Percentiles rank a stretch among this genome's conserved stretches.
These are phyloP conservation scores for Infundibulicybe gibba DNA, from an alignment of 768 basidiomycete genomes.

Conservation along the genomic window DNA sequence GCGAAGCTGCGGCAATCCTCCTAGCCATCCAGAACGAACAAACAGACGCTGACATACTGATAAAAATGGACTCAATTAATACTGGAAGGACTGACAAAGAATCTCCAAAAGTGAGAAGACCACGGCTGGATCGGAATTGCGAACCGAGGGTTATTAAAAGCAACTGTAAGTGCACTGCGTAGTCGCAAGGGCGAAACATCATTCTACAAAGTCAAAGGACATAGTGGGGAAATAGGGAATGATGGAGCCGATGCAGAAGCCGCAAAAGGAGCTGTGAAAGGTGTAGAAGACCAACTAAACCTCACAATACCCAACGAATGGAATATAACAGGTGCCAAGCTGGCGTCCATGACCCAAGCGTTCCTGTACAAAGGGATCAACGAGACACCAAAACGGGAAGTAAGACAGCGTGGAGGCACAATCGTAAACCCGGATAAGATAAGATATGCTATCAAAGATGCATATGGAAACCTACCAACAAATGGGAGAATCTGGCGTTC, in stretches of 20 bases:
- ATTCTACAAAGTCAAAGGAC: not conserved
- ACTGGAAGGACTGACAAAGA: slow-evolving; percentile 8
- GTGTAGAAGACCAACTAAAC: not conserved
- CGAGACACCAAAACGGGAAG: not conserved
- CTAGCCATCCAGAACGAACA: slow-evolving; percentile 1
- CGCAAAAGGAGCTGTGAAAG: not conserved
- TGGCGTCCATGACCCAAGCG: not conserved
- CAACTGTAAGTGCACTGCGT: not conserved
- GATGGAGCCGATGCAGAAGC: slow-evolving; percentile 11
- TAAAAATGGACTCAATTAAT: slow-evolving; percentile 11
- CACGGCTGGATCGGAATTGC: slow-evolving; percentile 3
- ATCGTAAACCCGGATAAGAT: not conserved
- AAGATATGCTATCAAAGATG: not conserved
- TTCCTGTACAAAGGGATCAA: not conserved
- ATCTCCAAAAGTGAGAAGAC: slow-evolving; percentile 6
- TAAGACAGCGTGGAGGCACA: not conserved
- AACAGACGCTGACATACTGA: not conserved
- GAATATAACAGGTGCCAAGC: not conserved
- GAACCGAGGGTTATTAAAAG: not conserved
- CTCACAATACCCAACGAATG: not conserved
- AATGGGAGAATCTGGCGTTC: not conserved
- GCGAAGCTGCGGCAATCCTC: slow-evolving; percentile 12
- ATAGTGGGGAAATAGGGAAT: slow-evolving; percentile 6
- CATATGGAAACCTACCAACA: not conserved
- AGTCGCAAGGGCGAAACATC: not conserved